Percentiles rank a stretch among this genome's conserved stretches.
phyloP scores from a whole-genome alignment of 495 filamentous ascomycete genomes.

The Oleoguttula mirabilis region DNA sequence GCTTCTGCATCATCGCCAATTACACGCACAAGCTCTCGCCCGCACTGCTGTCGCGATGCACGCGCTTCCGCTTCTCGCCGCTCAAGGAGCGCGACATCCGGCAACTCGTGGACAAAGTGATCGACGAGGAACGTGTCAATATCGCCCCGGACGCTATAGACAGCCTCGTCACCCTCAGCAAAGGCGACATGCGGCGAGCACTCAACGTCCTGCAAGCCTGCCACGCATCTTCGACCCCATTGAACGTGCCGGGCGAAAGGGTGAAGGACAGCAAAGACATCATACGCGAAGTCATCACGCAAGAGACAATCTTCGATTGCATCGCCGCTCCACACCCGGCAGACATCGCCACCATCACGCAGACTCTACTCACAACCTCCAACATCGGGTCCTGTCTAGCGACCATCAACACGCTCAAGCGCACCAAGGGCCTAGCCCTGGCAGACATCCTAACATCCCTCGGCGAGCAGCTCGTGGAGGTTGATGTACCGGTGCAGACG shows the following conservation, averaged over 20 bases:
- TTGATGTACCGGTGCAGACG: conserved; percentile 78
- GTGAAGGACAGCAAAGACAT: conserved; percentile 38
- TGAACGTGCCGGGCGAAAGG: conserved; percentile 37
- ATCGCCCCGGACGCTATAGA: conserved; percentile 68
- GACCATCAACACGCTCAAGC: conserved; percentile 76
- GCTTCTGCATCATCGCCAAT: conserved; percentile 98
- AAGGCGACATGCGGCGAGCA: conserved; percentile 91
- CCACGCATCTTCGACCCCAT: conserved; percentile 68
- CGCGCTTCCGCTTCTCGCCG: conserved; percentile 88
- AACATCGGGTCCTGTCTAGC: conserved; percentile 79
- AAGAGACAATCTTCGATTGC: conserved; percentile 89
- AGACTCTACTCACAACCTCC: conserved; percentile 66
- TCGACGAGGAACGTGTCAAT: conserved; percentile 73
- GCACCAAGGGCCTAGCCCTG: conserved; percentile 74
- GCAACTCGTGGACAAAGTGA: conserved; percentile 73
- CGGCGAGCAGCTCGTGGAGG: conserved; percentile 63
- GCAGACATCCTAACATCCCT: conserved; percentile 86
- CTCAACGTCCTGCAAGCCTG: conserved; percentile 95
- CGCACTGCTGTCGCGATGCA: conserved; percentile 84
- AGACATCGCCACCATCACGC: conserved; percentile 73
- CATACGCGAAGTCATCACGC: conserved; percentile 72
- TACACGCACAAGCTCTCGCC: conserved; percentile 98
- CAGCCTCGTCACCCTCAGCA: conserved; percentile 73
- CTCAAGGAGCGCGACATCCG: conserved; percentile 79
- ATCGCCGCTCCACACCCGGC: conserved; percentile 88